A percentile compares a stretch with the other conserved stretches of the same genome.
Evolutionary conservation across 2,329 filamentous ascomycete species (phyloP).

Genomic region (Tolypocladium nubicola): DNA sequence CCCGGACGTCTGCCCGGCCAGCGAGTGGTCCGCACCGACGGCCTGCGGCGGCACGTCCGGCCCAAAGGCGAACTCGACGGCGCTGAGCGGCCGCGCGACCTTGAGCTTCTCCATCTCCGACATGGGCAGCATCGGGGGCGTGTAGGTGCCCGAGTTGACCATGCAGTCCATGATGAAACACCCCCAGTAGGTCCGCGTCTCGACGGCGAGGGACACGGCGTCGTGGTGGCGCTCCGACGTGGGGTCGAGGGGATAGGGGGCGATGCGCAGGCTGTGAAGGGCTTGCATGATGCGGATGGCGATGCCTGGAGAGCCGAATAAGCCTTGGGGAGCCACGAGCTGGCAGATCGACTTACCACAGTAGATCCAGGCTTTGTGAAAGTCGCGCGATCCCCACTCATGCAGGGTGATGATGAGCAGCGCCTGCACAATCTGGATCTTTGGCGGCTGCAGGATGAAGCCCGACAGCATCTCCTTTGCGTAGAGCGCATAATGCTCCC

Average conservation of each 20-base stretch:
- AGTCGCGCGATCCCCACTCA: conserved; percentile 30
- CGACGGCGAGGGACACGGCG: conserved; percentile 15
- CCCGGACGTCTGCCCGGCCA: conserved; percentile 4
- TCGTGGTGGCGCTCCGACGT: conserved; percentile 9
- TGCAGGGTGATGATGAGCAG: conserved; percentile 27
- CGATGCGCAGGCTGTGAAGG: conserved; percentile 17
- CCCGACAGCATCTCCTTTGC: conserved; percentile 13
- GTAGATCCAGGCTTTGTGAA: conserved; percentile 32
- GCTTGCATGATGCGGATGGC: conserved; percentile 28
- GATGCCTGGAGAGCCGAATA: conserved; percentile 13
- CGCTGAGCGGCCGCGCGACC: conserved; percentile 17
- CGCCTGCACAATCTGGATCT: conserved; percentile 24
- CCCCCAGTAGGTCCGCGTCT: conserved; percentile 31
- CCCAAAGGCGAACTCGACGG: conserved; percentile 28
- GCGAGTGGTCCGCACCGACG: conserved; percentile 1
- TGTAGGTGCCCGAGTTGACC: conserved; percentile 29
- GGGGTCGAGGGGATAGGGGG: conserved; percentile 16
- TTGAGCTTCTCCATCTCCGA: conserved; percentile 22
- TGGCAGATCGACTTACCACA: conserved; percentile 13
- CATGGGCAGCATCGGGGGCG: conserved; percentile 24
- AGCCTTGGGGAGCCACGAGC: not conserved
- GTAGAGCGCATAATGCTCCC: conserved; percentile 21
- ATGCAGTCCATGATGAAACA: conserved; percentile 35
- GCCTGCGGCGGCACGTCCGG: conserved; percentile 9
- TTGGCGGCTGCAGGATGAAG: conserved; percentile 16